Evolutionary conservation across 106 monocot genomes (phyloP).

Genomic region (Dendrobium catenatum): DNA sequence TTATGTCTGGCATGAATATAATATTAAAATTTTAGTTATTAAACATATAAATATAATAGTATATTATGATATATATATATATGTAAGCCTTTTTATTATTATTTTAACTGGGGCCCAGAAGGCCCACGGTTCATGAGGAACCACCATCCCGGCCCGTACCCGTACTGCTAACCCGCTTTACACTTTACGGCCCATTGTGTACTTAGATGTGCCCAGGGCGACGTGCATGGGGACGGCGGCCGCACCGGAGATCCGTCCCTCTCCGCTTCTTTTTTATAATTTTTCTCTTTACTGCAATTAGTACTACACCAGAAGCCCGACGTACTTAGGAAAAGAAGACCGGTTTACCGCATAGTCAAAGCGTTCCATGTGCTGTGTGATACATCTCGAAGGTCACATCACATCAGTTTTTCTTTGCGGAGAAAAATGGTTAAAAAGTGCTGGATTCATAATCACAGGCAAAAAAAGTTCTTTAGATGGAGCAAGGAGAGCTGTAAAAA

Average conservation of each 20-base stretch:
- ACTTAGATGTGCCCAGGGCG: not conserved
- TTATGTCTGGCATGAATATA: too few species aligned
- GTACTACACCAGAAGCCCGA: not conserved
- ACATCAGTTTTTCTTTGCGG: not conserved
- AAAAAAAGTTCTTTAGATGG: not conserved
- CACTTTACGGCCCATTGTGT: not conserved
- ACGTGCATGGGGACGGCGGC: not conserved
- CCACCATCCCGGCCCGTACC: not conserved
- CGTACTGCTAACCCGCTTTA: not conserved
- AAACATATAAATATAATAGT: too few species aligned
- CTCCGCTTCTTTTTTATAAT: not conserved
- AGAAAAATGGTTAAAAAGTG: not conserved
- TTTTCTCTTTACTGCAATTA: not conserved
- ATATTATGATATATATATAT: too few species aligned
- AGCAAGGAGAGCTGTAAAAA: not conserved
- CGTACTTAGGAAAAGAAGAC: not conserved
- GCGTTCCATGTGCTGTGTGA: not conserved
- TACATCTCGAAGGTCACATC: not conserved
- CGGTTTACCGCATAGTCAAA: not conserved
- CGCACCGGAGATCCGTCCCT: not conserved
- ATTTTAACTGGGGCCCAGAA: too few species aligned
- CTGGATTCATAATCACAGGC: not conserved
- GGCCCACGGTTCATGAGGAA: too few species aligned
- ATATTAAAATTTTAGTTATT: too few species aligned
- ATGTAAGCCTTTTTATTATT: too few species aligned